Evolutionary conservation across 2,329 filamentous ascomycete genomes (phyloP), one percentile per base, ranked within the genome.

Genomic region (Drechslerella coelobrocha): DNA sequence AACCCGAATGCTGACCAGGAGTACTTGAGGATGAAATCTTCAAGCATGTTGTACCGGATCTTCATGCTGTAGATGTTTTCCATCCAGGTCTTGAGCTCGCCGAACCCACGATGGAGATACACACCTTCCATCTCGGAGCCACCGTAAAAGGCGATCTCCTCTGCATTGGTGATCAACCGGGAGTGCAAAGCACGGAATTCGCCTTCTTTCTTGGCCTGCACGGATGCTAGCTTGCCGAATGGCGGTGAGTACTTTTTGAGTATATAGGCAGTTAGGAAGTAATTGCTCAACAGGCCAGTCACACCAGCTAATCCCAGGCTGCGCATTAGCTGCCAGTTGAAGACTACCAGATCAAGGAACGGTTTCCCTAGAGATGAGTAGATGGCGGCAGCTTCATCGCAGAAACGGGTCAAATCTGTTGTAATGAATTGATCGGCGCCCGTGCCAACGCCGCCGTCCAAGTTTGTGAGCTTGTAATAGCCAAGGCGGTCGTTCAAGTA

Each of bases 311-410:
- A 92, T 0, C 94, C 94, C 0, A 99, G 83, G 0, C 92, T 96
- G 34, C 89, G 89, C 79, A 96, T 96, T 0, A 99, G 85, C 79
- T 99, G 94, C 78, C 96, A 99, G 80, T 96, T 99, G 83, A 99
- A 99, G 50, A 97, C 94, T 74, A 92, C 90, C 1, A 99, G 83
- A 78, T 99, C 94, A n/a, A 99, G 91, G 74, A 97, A 87, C 0
- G 94, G 94, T 79, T 99, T 99, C n/a, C 94, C 94, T 2, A 99
- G 83, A 0, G 92, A 97, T 0, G 94, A 97, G 81, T 97, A 99
- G 3, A 99, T 81, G 21, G 91, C 91, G 14, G 94, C 92, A 0
- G 94, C 93, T 2, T 92, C 88, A 9, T 91, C 90, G 78, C 95
- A 99, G 81, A 99, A 99, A 0, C 96, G 83, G 0, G 94, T 97